Base-by-base conservation (phyloP, 306 rosid species). In the Sicyos edulis region DNA sequence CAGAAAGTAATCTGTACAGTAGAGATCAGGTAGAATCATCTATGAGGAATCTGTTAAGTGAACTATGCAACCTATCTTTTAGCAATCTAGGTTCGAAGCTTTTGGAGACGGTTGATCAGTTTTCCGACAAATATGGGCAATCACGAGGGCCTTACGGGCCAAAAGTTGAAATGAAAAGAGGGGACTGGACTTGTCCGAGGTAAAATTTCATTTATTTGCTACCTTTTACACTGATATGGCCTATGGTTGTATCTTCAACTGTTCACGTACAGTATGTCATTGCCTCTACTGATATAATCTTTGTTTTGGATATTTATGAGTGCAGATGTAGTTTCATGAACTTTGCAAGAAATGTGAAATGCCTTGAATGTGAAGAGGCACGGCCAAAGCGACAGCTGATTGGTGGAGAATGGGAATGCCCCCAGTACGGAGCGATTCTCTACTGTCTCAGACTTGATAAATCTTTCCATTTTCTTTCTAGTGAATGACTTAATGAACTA, bases 381-480 rank as follows among this genome's bases (percentile, higher is more conserved):
- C 86, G 95, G 59, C 99, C 97, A 59, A 83, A 87, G 81, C 83
- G 89, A 53, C 95, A 91, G 80, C 82, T 93, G 63, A 83, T 88
- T 74, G 97, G 97, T 54, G 88, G 87, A 75, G 99, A 93, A 81
- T 93, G 99, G 99, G 99, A 93, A 80, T 93, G 99, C 77, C 99
- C 99, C 73, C 97, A 93, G 99, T 93, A 78, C 80, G 99, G 76
- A 80, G 75, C 61, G 51, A 68, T 71, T 76, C 50, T 21, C 34
- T 49, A 34, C 73, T 56, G 6, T 66, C 47, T 73, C 44, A 45
- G 70, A 20, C 70, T 72, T 71, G 24, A 42, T 49, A 26, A 6
- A 7, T 45, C 29, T 42, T 63, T 59, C 76, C 10, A 12, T 62
- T 15, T 12, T 34, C 32, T 45, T 42, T 68, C 44, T n/a, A 21